Percentiles rank a stretch among this genome's conserved stretches.
Conservation (phyloP, 441 rosid genomes). For the Erysimum pusillum region DNA sequence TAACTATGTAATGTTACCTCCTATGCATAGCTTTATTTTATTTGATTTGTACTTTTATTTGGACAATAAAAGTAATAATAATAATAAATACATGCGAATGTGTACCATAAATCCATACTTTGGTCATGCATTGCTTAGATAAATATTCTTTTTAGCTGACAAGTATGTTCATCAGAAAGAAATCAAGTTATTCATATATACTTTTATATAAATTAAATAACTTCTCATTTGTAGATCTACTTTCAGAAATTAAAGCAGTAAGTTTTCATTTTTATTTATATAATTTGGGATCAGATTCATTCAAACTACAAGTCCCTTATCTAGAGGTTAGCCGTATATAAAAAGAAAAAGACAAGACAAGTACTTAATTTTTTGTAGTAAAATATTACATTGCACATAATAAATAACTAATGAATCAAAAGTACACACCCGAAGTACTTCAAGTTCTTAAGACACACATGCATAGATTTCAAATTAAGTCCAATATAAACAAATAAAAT, state of each 20-base stretch:
- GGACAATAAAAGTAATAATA: no score
- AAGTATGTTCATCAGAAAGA: neutral
- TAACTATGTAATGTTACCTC: neutral
- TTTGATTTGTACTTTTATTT: neutral
- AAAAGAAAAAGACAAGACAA: neutral
- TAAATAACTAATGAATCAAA: conserved; percentile 3
- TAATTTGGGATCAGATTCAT: conserved; percentile 4
- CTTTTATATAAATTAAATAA: neutral
- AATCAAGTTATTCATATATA: neutral
- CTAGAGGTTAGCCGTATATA: neutral
- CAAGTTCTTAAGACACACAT: conserved; percentile 29
- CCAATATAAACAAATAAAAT: conserved; percentile 11
- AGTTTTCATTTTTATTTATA: neutral
- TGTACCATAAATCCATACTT: neutral
- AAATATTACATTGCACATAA: conserved; percentile 9
- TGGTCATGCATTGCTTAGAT: neutral
- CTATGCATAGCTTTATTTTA: neutral
- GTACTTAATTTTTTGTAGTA: neutral
- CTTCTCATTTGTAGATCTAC: neutral
- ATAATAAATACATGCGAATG: no score
- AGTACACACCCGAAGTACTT: conserved; percentile 31
- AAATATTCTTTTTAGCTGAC: neutral
- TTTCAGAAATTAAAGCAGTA: neutral
- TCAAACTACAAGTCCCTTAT: conserved; percentile 12
- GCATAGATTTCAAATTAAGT: conserved; percentile 28